Conservation (phyloP, 2,329 filamentous ascomycete species). For the Ophiostoma tasmaniense region DNA sequence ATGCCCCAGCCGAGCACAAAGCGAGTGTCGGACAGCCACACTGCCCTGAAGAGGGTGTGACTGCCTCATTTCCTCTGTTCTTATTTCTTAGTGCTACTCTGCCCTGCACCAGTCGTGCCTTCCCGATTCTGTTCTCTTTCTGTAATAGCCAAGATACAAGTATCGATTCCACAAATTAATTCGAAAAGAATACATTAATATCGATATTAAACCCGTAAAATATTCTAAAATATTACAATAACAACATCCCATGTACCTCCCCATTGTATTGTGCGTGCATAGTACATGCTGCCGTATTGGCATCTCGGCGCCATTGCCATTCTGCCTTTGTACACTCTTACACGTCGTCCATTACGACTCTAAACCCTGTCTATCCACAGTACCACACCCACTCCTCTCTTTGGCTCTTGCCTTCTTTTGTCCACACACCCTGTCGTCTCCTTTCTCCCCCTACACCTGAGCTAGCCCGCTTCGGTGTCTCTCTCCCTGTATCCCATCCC, state of each 20-base stretch:
- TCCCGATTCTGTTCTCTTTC: neutral
- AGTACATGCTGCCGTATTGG: neutral
- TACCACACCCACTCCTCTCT: neutral
- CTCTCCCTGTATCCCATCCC: neutral
- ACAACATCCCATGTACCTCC: neutral
- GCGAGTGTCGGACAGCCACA: neutral
- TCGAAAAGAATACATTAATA: neutral
- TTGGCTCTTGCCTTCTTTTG: constrained; percentile 5
- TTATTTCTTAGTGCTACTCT: neutral
- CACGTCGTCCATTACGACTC: constrained; percentile 7
- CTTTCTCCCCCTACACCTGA: neutral
- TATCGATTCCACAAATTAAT: neutral
- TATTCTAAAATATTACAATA: neutral
- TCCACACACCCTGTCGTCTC: constrained; percentile 10
- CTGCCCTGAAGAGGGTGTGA: constrained; percentile 2
- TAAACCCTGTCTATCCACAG: constrained; percentile 2
- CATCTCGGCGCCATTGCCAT: neutral
- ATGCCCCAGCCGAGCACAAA: neutral
- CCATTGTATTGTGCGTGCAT: neutral
- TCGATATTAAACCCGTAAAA: neutral
- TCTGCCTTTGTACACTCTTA: constrained; percentile 1
- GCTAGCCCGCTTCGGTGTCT: constrained; percentile 12
- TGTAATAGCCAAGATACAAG: neutral
- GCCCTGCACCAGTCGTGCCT: neutral
- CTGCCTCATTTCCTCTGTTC: neutral